phyloP scores from a whole-genome alignment of 805 yeast species.

The Ogataea ramenticola region DNA sequence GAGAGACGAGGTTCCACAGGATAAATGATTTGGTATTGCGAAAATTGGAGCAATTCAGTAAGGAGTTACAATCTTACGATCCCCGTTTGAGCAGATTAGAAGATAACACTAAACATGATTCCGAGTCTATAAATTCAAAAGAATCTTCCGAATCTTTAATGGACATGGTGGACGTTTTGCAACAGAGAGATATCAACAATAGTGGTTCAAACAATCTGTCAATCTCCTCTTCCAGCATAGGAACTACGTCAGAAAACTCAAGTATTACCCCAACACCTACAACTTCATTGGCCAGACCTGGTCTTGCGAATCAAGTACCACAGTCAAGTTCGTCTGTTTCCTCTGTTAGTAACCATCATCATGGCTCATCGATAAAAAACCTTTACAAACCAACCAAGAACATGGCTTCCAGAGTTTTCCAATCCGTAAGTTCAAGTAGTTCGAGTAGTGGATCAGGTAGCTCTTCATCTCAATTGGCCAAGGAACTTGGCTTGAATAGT shows the following conservation, averaged over 20 bases:
- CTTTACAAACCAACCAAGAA: slow-evolving; percentile 1
- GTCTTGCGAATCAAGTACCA: not conserved
- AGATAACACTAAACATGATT: not conserved
- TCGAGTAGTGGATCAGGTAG: not conserved
- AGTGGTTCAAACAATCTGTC: not conserved
- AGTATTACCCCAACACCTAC: no score
- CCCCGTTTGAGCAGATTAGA: not conserved
- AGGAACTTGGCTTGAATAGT: no score
- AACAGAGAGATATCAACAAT: slow-evolving; percentile 2
- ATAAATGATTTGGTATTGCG: not conserved
- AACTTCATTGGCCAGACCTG: not conserved
- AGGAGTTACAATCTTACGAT: not conserved
- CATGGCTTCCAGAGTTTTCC: not conserved
- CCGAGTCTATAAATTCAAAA: not conserved
- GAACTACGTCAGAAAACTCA: not conserved
- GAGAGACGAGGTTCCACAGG: not conserved
- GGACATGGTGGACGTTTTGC: slow-evolving; percentile 19
- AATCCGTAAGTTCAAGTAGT: not conserved
- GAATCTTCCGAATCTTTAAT: slow-evolving; percentile 7
- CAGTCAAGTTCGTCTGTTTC: not conserved
- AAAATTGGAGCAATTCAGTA: not conserved
- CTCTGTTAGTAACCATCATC: not conserved
- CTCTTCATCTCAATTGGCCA: not conserved
- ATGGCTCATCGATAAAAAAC: not conserved
- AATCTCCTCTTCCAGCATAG: not conserved